Evolutionary conservation across 331 rosid species (phyloP).

Genomic region (Telfairia occidentalis): DNA sequence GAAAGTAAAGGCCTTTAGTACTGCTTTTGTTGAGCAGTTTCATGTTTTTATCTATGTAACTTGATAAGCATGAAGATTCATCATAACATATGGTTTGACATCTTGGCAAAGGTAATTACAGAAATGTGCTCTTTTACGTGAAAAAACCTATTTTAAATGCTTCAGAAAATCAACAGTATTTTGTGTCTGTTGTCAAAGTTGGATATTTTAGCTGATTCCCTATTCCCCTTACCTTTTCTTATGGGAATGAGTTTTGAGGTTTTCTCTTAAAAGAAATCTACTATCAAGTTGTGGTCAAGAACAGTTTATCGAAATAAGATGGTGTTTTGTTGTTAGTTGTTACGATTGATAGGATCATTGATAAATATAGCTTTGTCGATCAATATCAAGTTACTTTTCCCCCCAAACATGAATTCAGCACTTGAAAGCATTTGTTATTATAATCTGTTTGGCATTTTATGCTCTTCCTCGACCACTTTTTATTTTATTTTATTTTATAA

Average conservation of each 20-base stretch:
- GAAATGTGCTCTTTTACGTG: not conserved
- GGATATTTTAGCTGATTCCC: not conserved
- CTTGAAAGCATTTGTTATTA: not conserved
- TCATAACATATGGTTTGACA: not conserved
- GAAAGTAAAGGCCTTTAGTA: not conserved
- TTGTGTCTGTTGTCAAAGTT: not conserved
- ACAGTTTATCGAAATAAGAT: not conserved
- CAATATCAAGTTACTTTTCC: not conserved
- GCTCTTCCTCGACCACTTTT: not conserved
- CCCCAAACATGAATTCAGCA: not conserved
- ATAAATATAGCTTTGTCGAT: not conserved
- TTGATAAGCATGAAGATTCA: not conserved
- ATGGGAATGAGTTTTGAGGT: not conserved
- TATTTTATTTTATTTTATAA: too few relatives aligned
- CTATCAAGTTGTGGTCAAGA: not conserved
- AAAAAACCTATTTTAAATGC: not conserved
- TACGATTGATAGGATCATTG: not conserved
- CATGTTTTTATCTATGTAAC: not conserved
- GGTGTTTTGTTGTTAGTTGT: not conserved
- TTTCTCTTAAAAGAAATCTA: not conserved
- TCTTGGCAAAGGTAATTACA: not conserved
- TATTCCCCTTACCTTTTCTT: not conserved
- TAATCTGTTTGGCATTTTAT: not conserved
- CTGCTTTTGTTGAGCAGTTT: not conserved
- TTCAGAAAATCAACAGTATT: too few relatives aligned